Evolutionary conservation across 345 rosid genomes (phyloP).

Genomic region (Syzygium aromaticum): DNA sequence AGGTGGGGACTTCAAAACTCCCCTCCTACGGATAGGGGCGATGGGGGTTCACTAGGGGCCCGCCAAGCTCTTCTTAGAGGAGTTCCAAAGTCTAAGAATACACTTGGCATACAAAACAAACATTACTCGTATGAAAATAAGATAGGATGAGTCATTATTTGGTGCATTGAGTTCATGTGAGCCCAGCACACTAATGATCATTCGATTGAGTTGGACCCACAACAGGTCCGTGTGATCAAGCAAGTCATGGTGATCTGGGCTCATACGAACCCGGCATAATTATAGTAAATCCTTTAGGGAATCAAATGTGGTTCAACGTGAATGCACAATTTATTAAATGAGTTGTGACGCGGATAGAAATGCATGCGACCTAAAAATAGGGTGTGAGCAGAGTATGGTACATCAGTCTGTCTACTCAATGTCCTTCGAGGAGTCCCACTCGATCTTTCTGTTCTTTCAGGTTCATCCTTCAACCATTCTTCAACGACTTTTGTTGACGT

Average conservation of each 20-base stretch:
- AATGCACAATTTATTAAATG: fast-evolving
- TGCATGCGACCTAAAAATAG: not conserved
- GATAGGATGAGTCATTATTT: not conserved
- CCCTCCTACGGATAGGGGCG: too few species aligned
- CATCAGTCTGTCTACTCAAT: not conserved
- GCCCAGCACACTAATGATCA: too few species aligned
- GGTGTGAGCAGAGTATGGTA: not conserved
- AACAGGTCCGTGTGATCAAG: not conserved
- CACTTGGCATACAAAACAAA: too few species aligned
- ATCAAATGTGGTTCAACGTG: not conserved
- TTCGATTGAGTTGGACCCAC: too few species aligned
- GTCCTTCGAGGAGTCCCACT: not conserved
- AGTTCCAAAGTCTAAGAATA: too few species aligned
- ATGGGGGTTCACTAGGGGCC: too few species aligned
- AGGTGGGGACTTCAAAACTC: too few species aligned
- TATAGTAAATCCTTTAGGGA: not conserved
- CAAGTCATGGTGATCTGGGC: fast-evolving
- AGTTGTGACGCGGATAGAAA: fast-evolving
- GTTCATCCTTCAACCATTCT: not conserved
- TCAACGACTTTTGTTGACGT: not conserved
- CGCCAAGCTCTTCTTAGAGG: too few species aligned
- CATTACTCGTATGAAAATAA: not conserved
- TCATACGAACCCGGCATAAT: not conserved
- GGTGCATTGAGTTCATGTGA: too few species aligned
- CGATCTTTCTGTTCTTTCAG: not conserved